Conservation (phyloP, 495 filamentous ascomycete genomes). For the Aspergillus steynii region DNA sequence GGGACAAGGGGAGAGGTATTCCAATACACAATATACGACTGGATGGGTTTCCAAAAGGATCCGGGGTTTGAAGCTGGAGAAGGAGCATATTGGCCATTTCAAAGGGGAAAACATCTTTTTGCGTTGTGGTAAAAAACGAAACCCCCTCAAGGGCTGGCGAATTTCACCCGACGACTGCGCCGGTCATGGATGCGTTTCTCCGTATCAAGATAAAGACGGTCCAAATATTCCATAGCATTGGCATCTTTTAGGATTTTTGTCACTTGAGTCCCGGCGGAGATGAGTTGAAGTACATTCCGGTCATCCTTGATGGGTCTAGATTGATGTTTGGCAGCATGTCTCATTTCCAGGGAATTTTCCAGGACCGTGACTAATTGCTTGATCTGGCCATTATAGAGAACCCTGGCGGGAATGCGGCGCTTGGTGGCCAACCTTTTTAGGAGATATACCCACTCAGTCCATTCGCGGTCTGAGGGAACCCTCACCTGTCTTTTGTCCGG, state of each 20-base stretch:
- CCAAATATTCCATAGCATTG: conserved; percentile 75
- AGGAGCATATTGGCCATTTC: background rate
- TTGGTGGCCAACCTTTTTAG: conserved; percentile 84
- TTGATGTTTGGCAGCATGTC: conserved; percentile 80
- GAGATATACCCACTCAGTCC: conserved; percentile 91
- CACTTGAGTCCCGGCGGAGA: conserved; percentile 83
- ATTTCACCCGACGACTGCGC: conserved; percentile 48
- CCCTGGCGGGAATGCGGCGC: conserved; percentile 76
- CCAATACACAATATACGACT: background rate
- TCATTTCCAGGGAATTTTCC: conserved; percentile 83
- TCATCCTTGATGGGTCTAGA: conserved; percentile 85
- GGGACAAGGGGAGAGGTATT: background rate
- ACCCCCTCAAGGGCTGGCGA: conserved; percentile 38
- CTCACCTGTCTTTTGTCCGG: conserved; percentile 77
- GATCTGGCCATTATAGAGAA: conserved; percentile 86
- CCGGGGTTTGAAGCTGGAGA: background rate
- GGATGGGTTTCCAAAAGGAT: background rate
- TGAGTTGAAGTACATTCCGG: conserved; percentile 81
- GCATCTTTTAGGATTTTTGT: conserved; percentile 83
- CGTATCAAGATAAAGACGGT: conserved; percentile 68
- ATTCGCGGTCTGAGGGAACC: conserved; percentile 77
- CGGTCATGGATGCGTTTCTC: conserved; percentile 75
- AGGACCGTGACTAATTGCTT: conserved; percentile 82
- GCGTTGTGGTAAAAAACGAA: background rate
- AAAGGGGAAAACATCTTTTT: background rate